phyloP scores from a whole-genome alignment of 1,139 yeast species.

The Yamadazyma taylorii region DNA sequence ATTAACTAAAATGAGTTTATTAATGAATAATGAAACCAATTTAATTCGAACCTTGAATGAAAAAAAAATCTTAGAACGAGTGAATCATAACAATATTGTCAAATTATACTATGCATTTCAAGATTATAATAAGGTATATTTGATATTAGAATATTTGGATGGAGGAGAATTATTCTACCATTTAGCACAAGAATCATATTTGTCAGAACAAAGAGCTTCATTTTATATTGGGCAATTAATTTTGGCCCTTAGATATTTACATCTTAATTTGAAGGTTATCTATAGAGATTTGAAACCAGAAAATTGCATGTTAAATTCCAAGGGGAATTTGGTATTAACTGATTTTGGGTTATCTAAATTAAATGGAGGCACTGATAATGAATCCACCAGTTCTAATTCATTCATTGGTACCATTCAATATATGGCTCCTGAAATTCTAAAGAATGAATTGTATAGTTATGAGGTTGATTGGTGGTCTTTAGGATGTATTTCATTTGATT shows the following conservation, averaged over 20 bases:
- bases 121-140: conserved; percentile 75
- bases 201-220: conserved; percentile 75
- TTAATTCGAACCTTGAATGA: conserved; percentile 44
- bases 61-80: conserved; percentile 41
- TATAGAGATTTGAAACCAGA: conserved; percentile 94
- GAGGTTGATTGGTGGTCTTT: conserved; percentile 97
- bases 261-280: conserved; percentile 71
- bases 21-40: conserved; percentile 41
- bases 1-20: conserved; percentile 65
- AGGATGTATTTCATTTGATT: conserved; percentile 85
- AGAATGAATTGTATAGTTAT: conserved; percentile 82
- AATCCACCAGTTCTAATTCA: conserved; percentile 47
- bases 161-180: conserved; percentile 94
- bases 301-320: conserved; percentile 77
- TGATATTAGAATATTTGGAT: conserved; percentile 81
- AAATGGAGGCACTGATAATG: conserved; percentile 39
- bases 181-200: conserved; percentile 48
- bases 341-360: conserved; percentile 92
- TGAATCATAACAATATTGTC: conserved; percentile 83
- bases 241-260: conserved; percentile 78
- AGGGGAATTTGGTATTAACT: conserved; percentile 81
- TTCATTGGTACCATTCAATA: conserved; percentile 94
- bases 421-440: conserved; percentile 93
- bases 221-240: conserved; percentile 87
- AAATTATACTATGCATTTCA: conserved; percentile 88